These are phyloP conservation scores for Aquilaria sinensis DNA, from an alignment of 345 rosid species.

Conservation along the genomic window DNA sequence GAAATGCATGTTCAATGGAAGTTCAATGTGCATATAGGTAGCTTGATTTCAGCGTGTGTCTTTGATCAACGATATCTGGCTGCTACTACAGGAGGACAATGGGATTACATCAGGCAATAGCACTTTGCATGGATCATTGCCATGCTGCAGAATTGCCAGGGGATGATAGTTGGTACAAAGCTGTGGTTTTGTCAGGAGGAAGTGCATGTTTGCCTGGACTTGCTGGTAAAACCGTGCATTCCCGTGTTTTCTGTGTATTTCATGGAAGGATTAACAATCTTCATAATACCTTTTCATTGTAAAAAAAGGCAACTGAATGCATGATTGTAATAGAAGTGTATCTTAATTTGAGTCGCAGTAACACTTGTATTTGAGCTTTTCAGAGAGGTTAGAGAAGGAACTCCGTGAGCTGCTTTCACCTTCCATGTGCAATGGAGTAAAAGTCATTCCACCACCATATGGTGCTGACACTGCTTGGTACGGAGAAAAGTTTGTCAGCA, in stretches of 20 bases:
- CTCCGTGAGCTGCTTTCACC: constrained; percentile 49
- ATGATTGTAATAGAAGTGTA: no score
- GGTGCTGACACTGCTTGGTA: constrained; percentile 86
- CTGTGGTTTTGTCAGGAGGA: constrained; percentile 79
- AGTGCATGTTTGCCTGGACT: constrained; percentile 83
- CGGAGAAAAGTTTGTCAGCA: constrained; percentile 81
- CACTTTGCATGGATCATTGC: constrained; percentile 95
- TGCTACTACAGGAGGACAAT: constrained; percentile 47
- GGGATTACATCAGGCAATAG: constrained; percentile 87
- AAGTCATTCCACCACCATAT: constrained; percentile 62
- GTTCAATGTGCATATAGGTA: not conserved
- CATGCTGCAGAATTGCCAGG: constrained; percentile 53
- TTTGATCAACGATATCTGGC: not conserved
- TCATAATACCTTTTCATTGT: not conserved
- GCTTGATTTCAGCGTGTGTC: not conserved
- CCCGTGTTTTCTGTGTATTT: constrained; percentile 10
- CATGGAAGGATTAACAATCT: not conserved
- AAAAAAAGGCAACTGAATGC: not conserved
- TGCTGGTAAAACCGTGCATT: constrained; percentile 35
- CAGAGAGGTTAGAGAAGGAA: constrained; percentile 89
- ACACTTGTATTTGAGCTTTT: constrained; percentile 9
- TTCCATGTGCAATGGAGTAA: constrained; percentile 46
- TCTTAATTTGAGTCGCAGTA: not conserved
- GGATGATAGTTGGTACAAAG: constrained; percentile 86
- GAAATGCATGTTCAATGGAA: not conserved